Evolutionary conservation across 306 rosid species (phyloP).

Genomic region (Oxytropis ochrocephala): DNA sequence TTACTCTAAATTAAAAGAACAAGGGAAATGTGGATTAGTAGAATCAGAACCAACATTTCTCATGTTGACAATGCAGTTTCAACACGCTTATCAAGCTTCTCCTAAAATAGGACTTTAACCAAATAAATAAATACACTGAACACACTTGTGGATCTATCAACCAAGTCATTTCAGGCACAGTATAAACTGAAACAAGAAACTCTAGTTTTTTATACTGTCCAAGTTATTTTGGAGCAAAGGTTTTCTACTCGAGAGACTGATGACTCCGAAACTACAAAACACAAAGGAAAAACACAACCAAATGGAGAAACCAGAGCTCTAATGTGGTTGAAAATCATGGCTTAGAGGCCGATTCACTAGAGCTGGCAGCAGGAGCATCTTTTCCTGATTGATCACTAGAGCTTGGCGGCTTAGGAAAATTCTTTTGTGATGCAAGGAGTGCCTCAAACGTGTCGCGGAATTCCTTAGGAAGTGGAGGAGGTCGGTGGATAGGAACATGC

Average conservation of each 20-base stretch:
- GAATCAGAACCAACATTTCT: no score
- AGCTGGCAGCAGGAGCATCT: constrained; percentile 18
- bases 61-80: no score
- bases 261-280: constrained; percentile 9
- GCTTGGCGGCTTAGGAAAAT: constrained; percentile 7
- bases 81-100: no score
- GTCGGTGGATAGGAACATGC: constrained; percentile 79
- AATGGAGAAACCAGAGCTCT: constrained; percentile 26
- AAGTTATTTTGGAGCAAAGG: constrained; percentile 9
- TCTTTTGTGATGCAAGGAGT: constrained; percentile 3
- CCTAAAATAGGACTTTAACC: no score
- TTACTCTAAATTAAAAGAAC: no score
- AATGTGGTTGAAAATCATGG: constrained; percentile 23
- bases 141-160: not conserved
- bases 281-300: constrained; percentile 9
- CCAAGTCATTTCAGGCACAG: not conserved
- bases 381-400: constrained; percentile 25
- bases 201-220: constrained; percentile 12
- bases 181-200: constrained; percentile 1
- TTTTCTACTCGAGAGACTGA: not conserved
- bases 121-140: no score
- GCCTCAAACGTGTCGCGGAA: constrained; percentile 53
- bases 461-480: constrained; percentile 75
- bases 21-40: no score
- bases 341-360: constrained; percentile 43